phyloP scores from a whole-genome alignment of 2,329 filamentous ascomycete genomes.

The Thielaviopsis euricoi region DNA sequence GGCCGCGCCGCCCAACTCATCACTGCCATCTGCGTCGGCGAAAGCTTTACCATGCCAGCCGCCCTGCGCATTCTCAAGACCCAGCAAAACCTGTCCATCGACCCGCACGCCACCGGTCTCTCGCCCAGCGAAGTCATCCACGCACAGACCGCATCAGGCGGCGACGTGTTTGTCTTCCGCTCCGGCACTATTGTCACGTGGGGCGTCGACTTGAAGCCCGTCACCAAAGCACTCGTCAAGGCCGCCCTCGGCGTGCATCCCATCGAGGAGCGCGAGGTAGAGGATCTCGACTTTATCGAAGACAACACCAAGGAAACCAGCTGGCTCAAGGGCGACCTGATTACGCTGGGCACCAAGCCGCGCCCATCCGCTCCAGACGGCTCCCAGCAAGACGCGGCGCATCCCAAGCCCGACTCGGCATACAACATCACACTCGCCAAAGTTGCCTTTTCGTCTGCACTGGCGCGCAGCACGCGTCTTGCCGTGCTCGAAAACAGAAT shows the following conservation, averaged over 20 bases:
- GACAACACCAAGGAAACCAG: constrained; percentile 59
- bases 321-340: constrained; percentile 70
- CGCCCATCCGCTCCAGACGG: constrained; percentile 14
- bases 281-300: constrained; percentile 75
- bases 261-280: constrained; percentile 55
- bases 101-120: constrained; percentile 44
- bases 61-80: constrained; percentile 39
- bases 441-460: constrained; percentile 87
- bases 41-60: constrained; percentile 46
- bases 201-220: constrained; percentile 64
- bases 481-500: constrained; percentile 78
- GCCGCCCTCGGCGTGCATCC: constrained; percentile 64
- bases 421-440: constrained; percentile 63
- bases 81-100: constrained; percentile 40
- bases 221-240: constrained; percentile 55
- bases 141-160: constrained; percentile 43
- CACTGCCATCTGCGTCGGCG: constrained; percentile 44
- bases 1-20: constrained; percentile 19
- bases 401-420: constrained; percentile 24
- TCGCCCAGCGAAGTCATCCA: constrained; percentile 47
- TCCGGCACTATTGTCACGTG: constrained; percentile 88
- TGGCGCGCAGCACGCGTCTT: constrained; percentile 84
- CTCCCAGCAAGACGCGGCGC: constrained; percentile 5
- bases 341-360: constrained; percentile 67
- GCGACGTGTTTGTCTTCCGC: constrained; percentile 90